Base-by-base conservation (phyloP, 2,329 filamentous ascomycete genomes). In the Fusarium lateritium region DNA sequence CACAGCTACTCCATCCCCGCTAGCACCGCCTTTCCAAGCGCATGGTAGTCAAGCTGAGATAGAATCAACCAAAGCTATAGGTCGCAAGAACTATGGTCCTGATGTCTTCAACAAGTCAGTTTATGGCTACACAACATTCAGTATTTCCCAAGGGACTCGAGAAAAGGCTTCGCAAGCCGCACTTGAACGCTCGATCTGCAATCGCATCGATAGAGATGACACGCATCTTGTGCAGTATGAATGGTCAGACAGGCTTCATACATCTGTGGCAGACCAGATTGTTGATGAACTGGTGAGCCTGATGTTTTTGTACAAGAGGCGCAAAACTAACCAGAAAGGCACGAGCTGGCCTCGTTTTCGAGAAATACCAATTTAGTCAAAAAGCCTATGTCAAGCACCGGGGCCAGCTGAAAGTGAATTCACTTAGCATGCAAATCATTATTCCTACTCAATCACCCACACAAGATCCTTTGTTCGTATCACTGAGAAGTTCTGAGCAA, bases 81-180 rank as follows among this genome's bases (percentile, higher is more conserved):
- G 50, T 13, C 19, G 38, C 5, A 36, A 3, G 14, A 43, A 28
- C 26, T 44, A 10, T 50, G 24, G 24, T 24, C 15, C 36, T 21
- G 34, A 19, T 31, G n/a, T 28, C 21, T n/a, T 50, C 19, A 13
- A 43, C 17, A 44, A 15, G 11, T 17, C 26, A 6, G 36, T 57
- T 7, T 15, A 10, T 21, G 45, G 54, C 15, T 57, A 50, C 26
- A 50, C 19, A 28, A 57, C 54, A 34, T 50, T 57, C 43, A 15
- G 33, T 24, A 24, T 57, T 7, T 50, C 36, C 5, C 24, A 21
- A 15, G 45, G 50, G 21, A 22, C 50, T 7, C 54, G 43, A 22
- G 13, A 9, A 42, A 47, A 36, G 19, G 53, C 53, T 8, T 49
- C 26, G 26, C 33, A 21, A 21, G 54, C 54, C n/a, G 9, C 17